Base-by-base conservation (phyloP, 345 rosid species). In the Sonneratia caseolaris region DNA sequence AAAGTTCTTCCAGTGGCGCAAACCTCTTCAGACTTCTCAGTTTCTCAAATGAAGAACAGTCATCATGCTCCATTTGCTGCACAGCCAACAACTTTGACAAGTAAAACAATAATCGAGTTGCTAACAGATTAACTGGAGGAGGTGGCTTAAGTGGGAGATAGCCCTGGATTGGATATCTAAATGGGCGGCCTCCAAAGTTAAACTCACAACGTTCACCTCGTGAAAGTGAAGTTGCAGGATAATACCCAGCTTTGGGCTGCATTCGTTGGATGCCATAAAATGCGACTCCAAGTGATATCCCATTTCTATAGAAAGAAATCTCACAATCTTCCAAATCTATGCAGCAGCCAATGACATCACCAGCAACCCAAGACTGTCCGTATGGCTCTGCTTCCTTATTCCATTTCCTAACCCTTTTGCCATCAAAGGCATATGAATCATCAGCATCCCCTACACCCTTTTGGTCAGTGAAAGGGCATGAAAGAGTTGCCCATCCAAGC, bases 361-460 rank as follows among this genome's bases (percentile, higher is more conserved):
- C 97, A 72, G 83, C 84, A 53, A 90, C 96, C 98, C 98, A 94
- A 14, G 90, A 74, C 68, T 92, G 97, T 43, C 99, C 99, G 72
- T 95, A 95, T 53, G 85, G 82, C 71, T 87, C 85, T 56, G 83
- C 81, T 66, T 90, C 82, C 75, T 90, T 90, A 71, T 86, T 95
- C 97, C 99, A 92, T 78, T 95, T 95, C 71, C 84, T 86, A 48
- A 90, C 93, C 77, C 99, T 86, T 79, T 84, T 82, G 68, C 99
- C 99, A 84, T 95, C 99, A 80, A 87, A 95, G 68, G 99, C 99
- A 84, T 91, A 95, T 2, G 99, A 95, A 88, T 95, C 97, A 75
- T 91, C 97, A 42, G 93, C 95, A 85, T 95, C 97, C 36, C 99
- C 99, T 12, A 95, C 99, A 71, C 98, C 98, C 70, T 89, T 85